These are phyloP conservation scores for Acacia acuminata DNA, from an alignment of 306 rosid genomes.

Conservation along the genomic window DNA sequence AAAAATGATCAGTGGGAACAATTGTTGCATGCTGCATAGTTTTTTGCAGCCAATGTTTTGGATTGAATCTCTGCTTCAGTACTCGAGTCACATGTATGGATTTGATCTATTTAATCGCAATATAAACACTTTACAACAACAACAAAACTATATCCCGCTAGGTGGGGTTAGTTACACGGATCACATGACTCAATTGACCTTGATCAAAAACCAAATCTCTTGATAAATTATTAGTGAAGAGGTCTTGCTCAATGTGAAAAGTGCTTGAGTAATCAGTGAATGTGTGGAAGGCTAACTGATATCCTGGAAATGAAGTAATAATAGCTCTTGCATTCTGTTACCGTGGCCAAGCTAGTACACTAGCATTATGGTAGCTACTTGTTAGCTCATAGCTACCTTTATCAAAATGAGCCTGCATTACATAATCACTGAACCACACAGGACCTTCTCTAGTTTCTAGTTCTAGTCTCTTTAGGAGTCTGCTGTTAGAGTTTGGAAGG, in stretches of 20 bases:
- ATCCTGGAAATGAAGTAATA: not conserved
- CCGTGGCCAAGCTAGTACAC: not conserved
- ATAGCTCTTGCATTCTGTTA: not conserved
- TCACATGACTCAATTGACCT: too few relatives aligned
- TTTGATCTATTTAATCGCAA: not conserved
- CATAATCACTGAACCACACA: not conserved
- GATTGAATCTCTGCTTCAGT: not conserved
- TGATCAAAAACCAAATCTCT: too few relatives aligned
- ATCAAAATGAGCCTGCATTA: not conserved
- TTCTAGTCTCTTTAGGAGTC: not conserved
- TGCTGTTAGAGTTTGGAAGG: not conserved
- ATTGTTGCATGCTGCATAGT: not conserved
- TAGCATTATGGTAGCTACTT: not conserved
- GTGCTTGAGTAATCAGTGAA: not conserved
- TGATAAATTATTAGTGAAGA: too few relatives aligned
- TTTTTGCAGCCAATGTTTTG: not conserved
- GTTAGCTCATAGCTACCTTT: not conserved
- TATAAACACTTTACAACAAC: too few relatives aligned
- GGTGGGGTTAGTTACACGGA: too few relatives aligned
- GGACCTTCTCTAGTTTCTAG: not conserved
- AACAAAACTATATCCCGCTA: too few relatives aligned
- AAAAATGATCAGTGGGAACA: not conserved
- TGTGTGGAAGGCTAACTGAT: not conserved
- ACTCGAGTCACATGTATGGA: not conserved
- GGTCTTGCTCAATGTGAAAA: too few relatives aligned